These are phyloP conservation scores for Pleurostoma richardsiae DNA, from an alignment of 2,329 filamentous ascomycete genomes.

Conservation along the genomic window DNA sequence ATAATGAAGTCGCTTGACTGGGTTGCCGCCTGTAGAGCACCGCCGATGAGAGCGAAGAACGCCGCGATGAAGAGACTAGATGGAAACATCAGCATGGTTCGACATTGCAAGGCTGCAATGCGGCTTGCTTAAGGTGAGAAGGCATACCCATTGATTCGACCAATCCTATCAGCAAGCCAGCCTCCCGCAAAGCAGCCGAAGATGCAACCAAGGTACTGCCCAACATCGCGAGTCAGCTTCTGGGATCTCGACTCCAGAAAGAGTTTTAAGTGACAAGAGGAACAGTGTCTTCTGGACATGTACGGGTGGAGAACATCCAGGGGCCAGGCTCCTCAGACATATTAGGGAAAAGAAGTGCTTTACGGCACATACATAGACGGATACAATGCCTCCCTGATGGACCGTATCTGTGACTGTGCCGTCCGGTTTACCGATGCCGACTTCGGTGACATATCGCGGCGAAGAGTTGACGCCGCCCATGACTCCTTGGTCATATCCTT, in stretches of 20 bases:
- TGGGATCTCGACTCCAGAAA: too few species aligned
- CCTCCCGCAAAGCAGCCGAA: constrained; percentile 44
- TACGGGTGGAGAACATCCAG: too few species aligned
- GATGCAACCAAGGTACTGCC: constrained; percentile 40
- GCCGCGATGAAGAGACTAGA: constrained; percentile 38
- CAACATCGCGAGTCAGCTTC: too few species aligned
- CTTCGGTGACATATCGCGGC: constrained; percentile 31
- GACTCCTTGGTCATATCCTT: constrained; percentile 51
- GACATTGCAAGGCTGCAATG: not conserved
- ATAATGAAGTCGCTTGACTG: constrained; percentile 42
- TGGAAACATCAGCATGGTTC: not conserved
- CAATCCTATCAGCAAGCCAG: constrained; percentile 45
- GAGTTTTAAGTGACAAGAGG: too few species aligned
- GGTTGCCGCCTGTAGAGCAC: constrained; percentile 38
- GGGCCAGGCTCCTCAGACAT: too few species aligned
- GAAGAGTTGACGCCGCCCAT: constrained; percentile 44
- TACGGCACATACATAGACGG: constrained; percentile 28
- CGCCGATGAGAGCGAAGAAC: constrained; percentile 41
- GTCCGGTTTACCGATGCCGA: constrained; percentile 37
- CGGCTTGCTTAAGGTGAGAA: not conserved
- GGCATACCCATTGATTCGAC: constrained; percentile 36
- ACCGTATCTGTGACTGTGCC: constrained; percentile 40
- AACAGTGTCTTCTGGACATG: too few species aligned
- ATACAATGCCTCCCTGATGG: constrained; percentile 46
- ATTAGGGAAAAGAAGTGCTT: too few species aligned